Base-by-base conservation (phyloP, 2,329 filamentous ascomycete genomes). In the Diaporthe humulicola region DNA sequence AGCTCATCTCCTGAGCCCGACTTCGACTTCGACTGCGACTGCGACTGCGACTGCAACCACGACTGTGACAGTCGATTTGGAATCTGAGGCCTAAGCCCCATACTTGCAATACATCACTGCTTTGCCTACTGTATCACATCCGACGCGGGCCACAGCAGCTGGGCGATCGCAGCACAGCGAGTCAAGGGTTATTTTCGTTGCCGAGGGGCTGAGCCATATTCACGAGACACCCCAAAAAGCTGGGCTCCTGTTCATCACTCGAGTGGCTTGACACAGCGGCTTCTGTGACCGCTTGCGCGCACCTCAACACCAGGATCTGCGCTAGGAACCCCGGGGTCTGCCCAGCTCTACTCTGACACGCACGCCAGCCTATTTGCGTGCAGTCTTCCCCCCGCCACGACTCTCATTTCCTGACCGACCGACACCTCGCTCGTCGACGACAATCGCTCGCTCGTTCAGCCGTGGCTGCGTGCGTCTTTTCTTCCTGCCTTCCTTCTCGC, bases 191-290 rank as follows among this genome's bases (percentile, higher is more conserved):
- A 40, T 54, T 70, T 33, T 40, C 28, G 52, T 58, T 61, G 60
- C 61, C 56, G 61, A 58, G 74, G 66, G 70, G 70, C 74, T 75
- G 74, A 73, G 74, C 74, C 70, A 72, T 52, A 22, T 61, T 72
- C 57, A 54, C 57, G 57, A 64, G 70, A 64, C 69, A 58, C 69
- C 30, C 52, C 69, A 58, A 71, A 71, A 71, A 30, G 42, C 69
- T 71, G 38, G 54, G 69, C 69, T 71, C 40, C 56, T 48, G 28
- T 50, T 71, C 70, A 33, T 72, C 70, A 61, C 57, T 72, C 58
- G 45, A 61, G 45, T 72, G 56, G 70, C 57, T 72, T 72, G 33
- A 72, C 58, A 19, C 45, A 48, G 56, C 52, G 52, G 33, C 52
- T 58, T 58, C 69, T 58, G 69, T 71, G 54, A 71, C 69, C 22